Evolutionary conservation across 2,329 filamentous ascomycete genomes (phyloP), one percentile per base, ranked within the genome.

Genomic region (Epichloe brachyelytri): DNA sequence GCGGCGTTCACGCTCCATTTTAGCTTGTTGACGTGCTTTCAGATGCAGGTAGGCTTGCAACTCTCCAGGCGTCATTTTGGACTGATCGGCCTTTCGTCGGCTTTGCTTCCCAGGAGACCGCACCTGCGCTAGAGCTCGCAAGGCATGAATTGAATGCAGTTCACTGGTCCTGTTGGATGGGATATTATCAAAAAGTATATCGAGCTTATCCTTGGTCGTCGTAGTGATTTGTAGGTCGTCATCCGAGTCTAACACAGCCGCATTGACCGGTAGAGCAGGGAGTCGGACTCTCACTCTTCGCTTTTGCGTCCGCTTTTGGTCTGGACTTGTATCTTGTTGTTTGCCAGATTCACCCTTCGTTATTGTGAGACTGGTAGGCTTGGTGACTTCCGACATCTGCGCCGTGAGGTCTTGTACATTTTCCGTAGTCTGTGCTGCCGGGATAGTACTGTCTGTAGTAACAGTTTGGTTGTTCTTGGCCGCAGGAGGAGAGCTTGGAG

Each of bases 21-120:
- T 81, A 43, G 89, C 90, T 66, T 98, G 93, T 54, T 85, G 77
- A 43, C 87, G 81, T 5, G 88, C 89, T 54, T 83, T 82, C 56
- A 80, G 78, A 38, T 85, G 74, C 7, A 97, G 71, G 36, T 73
- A 76, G 10, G 75, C 70, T 44, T 90, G 81, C 50, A 95, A 75
- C 57, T 93, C 81, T 30, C 75, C 77, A 0, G 76, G 71, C 7
- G 80, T 88, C 73, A 95, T 85, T 8, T 73, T 74, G 44, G 69
- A 70, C 53, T 71, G 76, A 46, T 67, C 66, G 19, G 68, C 68
- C 50, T 68, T 70, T 39, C 68, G 63, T 39, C 67, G 63, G n/a
- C 65, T 60, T 62, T 72, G 70, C 60, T 74, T 83, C 43, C 70
- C 76, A 47, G 77, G 83, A 5, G 83, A 84, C 49, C 75, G 77